Evolutionary conservation across 345 rosid species (phyloP), one percentile per base, ranked within the genome.

Genomic region (Salix suchowensis): DNA sequence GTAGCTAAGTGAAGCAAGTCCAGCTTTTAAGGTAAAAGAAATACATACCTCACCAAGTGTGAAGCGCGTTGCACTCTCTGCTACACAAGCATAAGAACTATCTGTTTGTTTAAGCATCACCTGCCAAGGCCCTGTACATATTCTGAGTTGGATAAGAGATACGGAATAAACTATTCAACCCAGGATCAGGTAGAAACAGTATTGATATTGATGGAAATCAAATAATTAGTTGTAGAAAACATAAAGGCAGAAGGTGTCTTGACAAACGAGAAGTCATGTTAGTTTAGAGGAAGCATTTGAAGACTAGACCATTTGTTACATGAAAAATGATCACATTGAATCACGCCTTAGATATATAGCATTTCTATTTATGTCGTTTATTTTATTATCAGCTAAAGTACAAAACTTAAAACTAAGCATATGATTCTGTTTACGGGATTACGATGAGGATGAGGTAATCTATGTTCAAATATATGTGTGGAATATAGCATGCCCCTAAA

Each of bases 21-120:
- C 39, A 39, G 42, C 39, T 65, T 69, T 37, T 68, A 5, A 62
- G 55, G 32, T 36, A 16, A 71, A 65, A 67, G 30, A 71, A 68
- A 68, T 65, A 75, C 76, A 81, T 88, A 90, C 97, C 86, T 95
- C 98, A 46, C 93, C 91, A 24, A 95, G 88, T 1, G 98, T 95
- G 84, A 95, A 95, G 70, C 97, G 97, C 12, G 90, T 83, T 72
- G 78, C 86, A 62, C 97, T 95, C 85, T 95, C 98, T 39, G 97
- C 98, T 61, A 89, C 80, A 74, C 97, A 95, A 2, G 91, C 97
- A 84, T 61, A 95, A 74, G 97, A 95, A 76, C 93, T 87, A 86
- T 95, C 94, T 78, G 92, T 64, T 81, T 93, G 97, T 84, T 95
- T 93, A 84, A 95, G 96, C 98, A 95, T 93, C 84, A 93, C 98